A percentile compares a stretch with the other conserved stretches of the same genome.
phyloP scores from a whole-genome alignment of 1,284 basidiomycete genomes.

The Rugosomyces carneus region DNA sequence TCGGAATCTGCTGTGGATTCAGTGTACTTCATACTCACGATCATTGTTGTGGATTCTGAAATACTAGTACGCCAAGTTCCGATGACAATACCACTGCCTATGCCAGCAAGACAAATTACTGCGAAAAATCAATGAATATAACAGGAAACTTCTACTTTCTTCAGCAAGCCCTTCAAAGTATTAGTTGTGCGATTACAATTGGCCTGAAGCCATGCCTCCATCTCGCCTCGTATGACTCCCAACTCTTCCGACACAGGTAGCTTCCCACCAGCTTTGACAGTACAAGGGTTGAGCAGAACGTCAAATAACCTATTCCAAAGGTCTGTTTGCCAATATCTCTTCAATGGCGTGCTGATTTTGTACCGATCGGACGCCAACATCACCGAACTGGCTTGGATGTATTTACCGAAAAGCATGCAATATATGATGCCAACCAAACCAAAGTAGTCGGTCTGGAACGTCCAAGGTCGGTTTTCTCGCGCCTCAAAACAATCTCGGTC shows the following conservation, averaged over 20 bases:
- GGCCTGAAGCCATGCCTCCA: slow-evolving; percentile 82
- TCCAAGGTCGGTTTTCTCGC: slow-evolving; percentile 80
- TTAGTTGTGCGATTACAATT: slow-evolving; percentile 85
- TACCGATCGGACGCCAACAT: slow-evolving; percentile 34
- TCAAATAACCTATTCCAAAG: slow-evolving; percentile 87
- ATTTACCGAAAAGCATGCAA: slow-evolving; percentile 95
- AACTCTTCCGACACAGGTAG: slow-evolving; percentile 74
- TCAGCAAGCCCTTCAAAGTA: slow-evolving; percentile 78
- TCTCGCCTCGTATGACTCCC: slow-evolving; percentile 58
- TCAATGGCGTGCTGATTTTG: slow-evolving; percentile 75
- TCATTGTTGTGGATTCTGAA: slow-evolving; percentile 26
- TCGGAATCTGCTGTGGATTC: slow-evolving; percentile 19
- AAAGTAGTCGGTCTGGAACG: slow-evolving; percentile 93
- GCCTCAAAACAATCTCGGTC: slow-evolving; percentile 90
- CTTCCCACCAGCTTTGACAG: slow-evolving; percentile 44
- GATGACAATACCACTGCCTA: slow-evolving; percentile 1
- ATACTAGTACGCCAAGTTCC: slow-evolving; percentile 25
- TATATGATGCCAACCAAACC: slow-evolving; percentile 91
- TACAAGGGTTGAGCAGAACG: slow-evolving; percentile 74
- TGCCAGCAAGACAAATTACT: not conserved
- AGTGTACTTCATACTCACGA: slow-evolving; percentile 8
- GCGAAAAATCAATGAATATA: slow-evolving; percentile 15
- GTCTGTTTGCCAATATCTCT: slow-evolving; percentile 93
- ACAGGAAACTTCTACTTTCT: slow-evolving; percentile 65
- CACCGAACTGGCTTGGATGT: slow-evolving; percentile 72